phyloP scores from a whole-genome alignment of 2,329 filamentous ascomycete species.

The Decorospora gaudefroyi region DNA sequence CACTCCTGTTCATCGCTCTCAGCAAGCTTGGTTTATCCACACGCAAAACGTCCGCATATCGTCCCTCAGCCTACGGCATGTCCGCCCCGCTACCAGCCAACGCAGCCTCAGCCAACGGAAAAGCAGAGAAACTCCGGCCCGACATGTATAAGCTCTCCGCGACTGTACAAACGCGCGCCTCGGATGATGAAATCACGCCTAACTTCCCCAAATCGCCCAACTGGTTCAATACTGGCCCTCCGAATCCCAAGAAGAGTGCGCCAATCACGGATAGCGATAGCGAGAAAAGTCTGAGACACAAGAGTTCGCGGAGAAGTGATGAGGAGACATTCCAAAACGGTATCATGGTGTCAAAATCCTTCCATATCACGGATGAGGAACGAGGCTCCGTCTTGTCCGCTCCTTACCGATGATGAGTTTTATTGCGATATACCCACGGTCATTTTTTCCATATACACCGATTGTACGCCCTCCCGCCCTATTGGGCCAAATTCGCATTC shows the following conservation, averaged over 20 bases:
- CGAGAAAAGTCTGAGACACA: constrained; percentile 29
- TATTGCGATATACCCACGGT: not conserved
- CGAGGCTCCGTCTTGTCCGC: constrained; percentile 13
- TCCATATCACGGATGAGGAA: constrained; percentile 40
- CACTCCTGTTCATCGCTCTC: constrained; percentile 37
- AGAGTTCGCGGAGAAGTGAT: constrained; percentile 23
- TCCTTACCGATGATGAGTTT: constrained; percentile 5
- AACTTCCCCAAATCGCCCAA: constrained; percentile 16
- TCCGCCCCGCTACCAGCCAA: constrained; percentile 20
- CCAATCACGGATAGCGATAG: constrained; percentile 29
- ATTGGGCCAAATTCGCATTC: too few relatives aligned
- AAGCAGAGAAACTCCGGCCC: constrained; percentile 23
- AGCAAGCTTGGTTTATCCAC: constrained; percentile 33
- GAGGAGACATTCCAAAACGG: constrained; percentile 29
- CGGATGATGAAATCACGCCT: constrained; percentile 15
- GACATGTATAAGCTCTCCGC: constrained; percentile 31
- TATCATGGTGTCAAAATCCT: constrained; percentile 41
- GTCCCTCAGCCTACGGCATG: constrained; percentile 30
- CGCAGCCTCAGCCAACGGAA: constrained; percentile 10
- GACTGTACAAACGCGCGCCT: constrained; percentile 22
- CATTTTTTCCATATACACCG: not conserved
- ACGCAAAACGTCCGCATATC: constrained; percentile 20
- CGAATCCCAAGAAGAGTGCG: constrained; percentile 17
- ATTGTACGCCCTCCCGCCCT: not conserved
- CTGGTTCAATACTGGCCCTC: constrained; percentile 17